Evolutionary conservation across 257 asterid species (phyloP), one percentile per base, ranked within the genome.

Genomic region (Salvia hispanica): DNA sequence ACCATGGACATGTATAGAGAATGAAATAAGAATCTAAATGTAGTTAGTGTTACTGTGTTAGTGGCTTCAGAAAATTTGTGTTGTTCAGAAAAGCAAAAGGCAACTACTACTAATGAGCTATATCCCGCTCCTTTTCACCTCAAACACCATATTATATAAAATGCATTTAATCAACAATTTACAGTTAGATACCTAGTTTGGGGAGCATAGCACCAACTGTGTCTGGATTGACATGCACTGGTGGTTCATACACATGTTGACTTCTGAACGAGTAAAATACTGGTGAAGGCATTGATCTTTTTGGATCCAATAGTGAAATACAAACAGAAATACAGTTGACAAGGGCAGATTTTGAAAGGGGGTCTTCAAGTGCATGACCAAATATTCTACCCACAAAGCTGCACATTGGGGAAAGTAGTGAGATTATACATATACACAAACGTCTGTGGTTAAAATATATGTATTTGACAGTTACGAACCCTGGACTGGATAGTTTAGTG

Each of bases 151-250:
- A 56, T 57, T 13, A 42, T 50, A 46, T 50, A 48, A 63, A 67
- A 63, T 46, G 11, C 10, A 55, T 18, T 46, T 31, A 34, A 57
- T 43, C 45, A 18, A 69, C 69, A 25, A 52, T 45, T 34, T 50
- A 63, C 57, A 53, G 69, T 58, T 42, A 4, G 39, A 77, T 61
- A 92, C 99, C 91, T 75, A 94, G 96, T 82, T 84, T 87, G 4
- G 99, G 99, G 62, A 94, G 95, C 98, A 94, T 89, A 48, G 99
- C 96, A 82, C 86, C 82, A 57, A 94, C 85, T 43, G 99, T 91
- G 33, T 91, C 97, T 36, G 92, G 88, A 83, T 84, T 75, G 61
- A 89, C 96, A 75, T 77, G 80, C 68, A 81, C 48, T 43, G 95
- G 84, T 67, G 95, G 81, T 77, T 94, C 99, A 69, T 75, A 87